Conservation (phyloP, 805 yeast genomes). For the Hanseniaspora occidentalis region DNA sequence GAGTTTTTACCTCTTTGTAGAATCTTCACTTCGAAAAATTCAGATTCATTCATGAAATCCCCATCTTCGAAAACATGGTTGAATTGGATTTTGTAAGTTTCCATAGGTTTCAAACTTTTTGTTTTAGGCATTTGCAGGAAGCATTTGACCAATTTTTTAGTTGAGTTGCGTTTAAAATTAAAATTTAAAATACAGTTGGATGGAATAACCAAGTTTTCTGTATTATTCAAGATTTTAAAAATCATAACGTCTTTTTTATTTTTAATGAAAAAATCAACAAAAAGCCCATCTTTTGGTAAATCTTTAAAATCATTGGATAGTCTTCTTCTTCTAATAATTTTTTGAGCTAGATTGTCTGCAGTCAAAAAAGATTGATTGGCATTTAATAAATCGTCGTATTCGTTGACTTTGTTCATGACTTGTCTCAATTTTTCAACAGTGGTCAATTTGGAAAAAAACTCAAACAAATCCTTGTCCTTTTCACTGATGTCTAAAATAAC, state of each 20-base stretch:
- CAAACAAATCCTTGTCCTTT: constrained; percentile 12
- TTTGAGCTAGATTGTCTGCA: neutral
- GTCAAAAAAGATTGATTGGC: neutral
- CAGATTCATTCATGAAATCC: neutral
- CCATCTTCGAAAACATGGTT: constrained; percentile 6
- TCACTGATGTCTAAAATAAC: constrained; percentile 13
- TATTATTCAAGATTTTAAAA: constrained; percentile 4
- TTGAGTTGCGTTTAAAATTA: constrained; percentile 2
- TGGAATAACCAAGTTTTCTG: constrained; percentile 3
- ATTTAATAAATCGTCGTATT: constrained; percentile 5
- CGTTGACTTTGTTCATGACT: constrained; percentile 11
- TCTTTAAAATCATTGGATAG: neutral
- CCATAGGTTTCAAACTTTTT: constrained; percentile 4
- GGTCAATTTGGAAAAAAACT: constrained; percentile 16
- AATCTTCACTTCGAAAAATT: constrained; percentile 4
- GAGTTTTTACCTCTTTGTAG: neutral
- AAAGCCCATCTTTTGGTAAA: constrained; percentile 1
- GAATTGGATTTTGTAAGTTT: constrained; percentile 2
- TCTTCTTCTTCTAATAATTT: too few species aligned
- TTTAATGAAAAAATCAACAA: constrained; percentile 3
- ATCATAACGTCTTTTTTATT: constrained; percentile 4
- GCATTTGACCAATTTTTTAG: constrained; percentile 4
- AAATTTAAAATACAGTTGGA: constrained; percentile 4
- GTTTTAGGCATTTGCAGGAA: constrained; percentile 3
- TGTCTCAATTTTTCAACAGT: constrained; percentile 10